Evolutionary conservation across 2,329 filamentous ascomycete species (phyloP), one percentile per base, ranked within the genome.

Genomic region (Byssoonygena ceratinophila): DNA sequence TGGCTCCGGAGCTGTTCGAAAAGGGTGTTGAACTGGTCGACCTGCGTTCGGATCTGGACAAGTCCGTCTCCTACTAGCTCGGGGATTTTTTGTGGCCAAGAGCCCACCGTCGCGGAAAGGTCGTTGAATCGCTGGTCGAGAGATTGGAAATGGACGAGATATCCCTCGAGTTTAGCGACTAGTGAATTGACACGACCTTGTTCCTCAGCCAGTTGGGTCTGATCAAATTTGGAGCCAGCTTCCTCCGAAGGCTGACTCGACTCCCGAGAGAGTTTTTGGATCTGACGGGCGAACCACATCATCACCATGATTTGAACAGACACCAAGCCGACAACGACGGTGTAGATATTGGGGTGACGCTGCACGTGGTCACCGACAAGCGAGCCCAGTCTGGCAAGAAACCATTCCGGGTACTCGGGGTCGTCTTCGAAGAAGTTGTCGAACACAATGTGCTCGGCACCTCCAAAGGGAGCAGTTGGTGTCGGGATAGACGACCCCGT

Each of bases 321-420:
- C 2, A 48, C 7, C 18, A 51, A 46, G 12, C 25, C 18, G 27
- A 22, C 22, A 23, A 44, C 43, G 18, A 49, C 18, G 12, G 49
- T 49, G 45, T 55, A 55, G 8, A 49, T 34, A 40, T 52, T 52
- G 6, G 53, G 44, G 25, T 52, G 37, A 12, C 50, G 49, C 14
- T 18, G 45, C 20, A 46, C 31, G 23, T 55, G 41, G n/a, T 49
- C 20, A 7, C 39, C 34, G 22, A 49, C 20, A 29, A 52, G 45
- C 14, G n/a, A 31, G 43, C 23, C 43, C 29, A 55, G 20, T 7
- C 9, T 46, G 9, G 31, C 46, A 41, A 52, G 9, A 31, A 53
- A 23, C 50, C 54, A 46, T 46, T 53, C 50, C 2, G 50, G 40
- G 36, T 53, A 44, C 25, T 46, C 40, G 52, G 47, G 5, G 54